Conservation (phyloP, 129 eudicot species). For the Artemisia tridentata region DNA sequence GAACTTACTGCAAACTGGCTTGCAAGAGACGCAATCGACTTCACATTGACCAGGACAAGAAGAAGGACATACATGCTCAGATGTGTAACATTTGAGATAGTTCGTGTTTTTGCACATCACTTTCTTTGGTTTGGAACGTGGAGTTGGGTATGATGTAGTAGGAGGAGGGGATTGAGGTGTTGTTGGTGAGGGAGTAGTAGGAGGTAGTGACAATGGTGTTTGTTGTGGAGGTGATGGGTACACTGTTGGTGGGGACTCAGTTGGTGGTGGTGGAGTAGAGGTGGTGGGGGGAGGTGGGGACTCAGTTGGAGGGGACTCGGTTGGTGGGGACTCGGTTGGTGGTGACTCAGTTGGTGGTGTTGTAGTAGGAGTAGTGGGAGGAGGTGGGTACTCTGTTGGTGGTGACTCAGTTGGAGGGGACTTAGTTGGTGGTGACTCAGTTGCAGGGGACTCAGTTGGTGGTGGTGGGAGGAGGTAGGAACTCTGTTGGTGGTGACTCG, state of each 20-base stretch:
- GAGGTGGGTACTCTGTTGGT: neutral
- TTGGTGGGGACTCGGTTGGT: neutral
- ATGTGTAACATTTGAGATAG: constrained; percentile 50
- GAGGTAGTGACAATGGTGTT: constrained; percentile 8
- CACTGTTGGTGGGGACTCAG: neutral
- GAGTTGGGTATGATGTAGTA: constrained; percentile 15
- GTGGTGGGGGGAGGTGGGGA: constrained; percentile 15
- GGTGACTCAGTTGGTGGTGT: neutral
- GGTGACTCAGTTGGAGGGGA: neutral
- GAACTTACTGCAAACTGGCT: constrained; percentile 78
- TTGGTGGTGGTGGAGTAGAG: neutral
- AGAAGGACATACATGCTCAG: constrained; percentile 51
- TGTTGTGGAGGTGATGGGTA: neutral
- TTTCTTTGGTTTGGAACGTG: constrained; percentile 36
- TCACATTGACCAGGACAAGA: constrained; percentile 57
- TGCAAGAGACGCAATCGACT: constrained; percentile 73
- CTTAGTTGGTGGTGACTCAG: neutral
- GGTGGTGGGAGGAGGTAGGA: constrained; percentile 19
- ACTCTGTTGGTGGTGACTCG: neutral
- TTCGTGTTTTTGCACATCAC: constrained; percentile 56
- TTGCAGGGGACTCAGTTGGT: neutral
- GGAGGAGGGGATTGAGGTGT: constrained; percentile 15
- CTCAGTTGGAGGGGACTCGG: neutral
- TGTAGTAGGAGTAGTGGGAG: constrained; percentile 14
- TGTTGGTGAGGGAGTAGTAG: constrained; percentile 6